phyloP scores from a whole-genome alignment of 2,329 filamentous ascomycete genomes.

The Scytalidium lignicola region DNA sequence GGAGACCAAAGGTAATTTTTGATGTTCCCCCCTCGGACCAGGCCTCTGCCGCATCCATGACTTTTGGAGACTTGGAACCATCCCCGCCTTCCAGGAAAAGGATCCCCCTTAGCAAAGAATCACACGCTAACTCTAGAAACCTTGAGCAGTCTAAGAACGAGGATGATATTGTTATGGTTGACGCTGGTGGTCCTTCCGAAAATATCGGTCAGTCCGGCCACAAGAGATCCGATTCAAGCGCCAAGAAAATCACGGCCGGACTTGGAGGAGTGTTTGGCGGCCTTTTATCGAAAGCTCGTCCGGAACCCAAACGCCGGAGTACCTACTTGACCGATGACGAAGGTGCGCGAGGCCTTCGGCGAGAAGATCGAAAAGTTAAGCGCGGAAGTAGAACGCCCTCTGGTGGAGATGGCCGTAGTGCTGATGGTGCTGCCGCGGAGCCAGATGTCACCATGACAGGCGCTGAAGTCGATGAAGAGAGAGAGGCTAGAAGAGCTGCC shows the following conservation, averaged over 20 bases:
- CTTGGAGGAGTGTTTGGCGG: conserved; percentile 59
- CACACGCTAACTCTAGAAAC: conserved; percentile 35
- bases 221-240: conserved; percentile 56
- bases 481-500: conserved; percentile 57
- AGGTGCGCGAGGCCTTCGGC: conserved; percentile 21
- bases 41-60: conserved; percentile 27
- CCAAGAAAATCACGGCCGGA: conserved; percentile 52
- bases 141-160: conserved; percentile 61
- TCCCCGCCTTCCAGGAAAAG: conserved; percentile 15
- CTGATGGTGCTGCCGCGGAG: conserved; percentile 40
- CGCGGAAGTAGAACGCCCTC: conserved; percentile 27
- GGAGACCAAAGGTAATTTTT: conserved; percentile 36
- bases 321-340: conserved; percentile 49
- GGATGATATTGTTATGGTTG: conserved; percentile 56
- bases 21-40: conserved; percentile 15
- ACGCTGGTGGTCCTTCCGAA: conserved; percentile 42
- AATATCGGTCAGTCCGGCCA: conserved; percentile 25
- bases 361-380: conserved; percentile 31
- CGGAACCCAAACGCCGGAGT: conserved; percentile 44
- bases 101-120: conserved; percentile 18
- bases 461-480: conserved; percentile 47
- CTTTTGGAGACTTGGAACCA: conserved; percentile 23
- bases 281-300: conserved; percentile 39
- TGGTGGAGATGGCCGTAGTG: neutral
- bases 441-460: conserved; percentile 37